Base-by-base conservation (phyloP, 2,329 filamentous ascomycete genomes). In the Botryotinia globosa region DNA sequence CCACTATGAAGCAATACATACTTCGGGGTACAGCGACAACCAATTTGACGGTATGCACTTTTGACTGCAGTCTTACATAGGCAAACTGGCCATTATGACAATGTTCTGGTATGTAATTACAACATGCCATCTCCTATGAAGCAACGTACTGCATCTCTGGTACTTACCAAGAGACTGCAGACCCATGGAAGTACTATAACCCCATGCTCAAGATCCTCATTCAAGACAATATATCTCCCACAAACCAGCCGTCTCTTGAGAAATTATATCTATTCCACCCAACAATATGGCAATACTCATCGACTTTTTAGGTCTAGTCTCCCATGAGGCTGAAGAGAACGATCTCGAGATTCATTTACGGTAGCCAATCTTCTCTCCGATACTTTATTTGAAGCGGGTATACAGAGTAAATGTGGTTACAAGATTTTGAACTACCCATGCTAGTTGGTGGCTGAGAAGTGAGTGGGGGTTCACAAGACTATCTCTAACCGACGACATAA, bases 331-430 rank as follows among this genome's bases (percentile, higher is more conserved):
- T 66, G 22, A 42, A 71, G 44, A 32, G 34, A 54, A 45, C 45
- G 54, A 54, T 48, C 32, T 39, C 29, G 34, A 51, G 22, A 54
- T n/a, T 9, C 63, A 68, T 62, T 66, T 14, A 62, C 61, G 61
- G 63, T 39, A 59, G 29, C 69, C 39, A 68, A 67, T 65, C 65
- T 70, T 45, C 37, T 59, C 66, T 65, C 61, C 69, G 20, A 63
- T 51, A 76, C 68, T 74, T 45, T 74, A 73, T 71, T 75, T 65
- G 73, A 76, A 64, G 75, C 75, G 74, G 73, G 66, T 76, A 75
- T 73, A 61, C 51, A 56, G 51, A 32, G 51, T 29, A 72, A 66
- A 51, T 66, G 45, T n/a, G 5, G 1, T 67, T 56, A 42, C 65
- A 67, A 67, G 48, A 67, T 67, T 51, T 56, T n/a, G 65, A 42